These are phyloP conservation scores for Termitomyces sp. DNA, from an alignment of 768 basidiomycete genomes.

Conservation along the genomic window DNA sequence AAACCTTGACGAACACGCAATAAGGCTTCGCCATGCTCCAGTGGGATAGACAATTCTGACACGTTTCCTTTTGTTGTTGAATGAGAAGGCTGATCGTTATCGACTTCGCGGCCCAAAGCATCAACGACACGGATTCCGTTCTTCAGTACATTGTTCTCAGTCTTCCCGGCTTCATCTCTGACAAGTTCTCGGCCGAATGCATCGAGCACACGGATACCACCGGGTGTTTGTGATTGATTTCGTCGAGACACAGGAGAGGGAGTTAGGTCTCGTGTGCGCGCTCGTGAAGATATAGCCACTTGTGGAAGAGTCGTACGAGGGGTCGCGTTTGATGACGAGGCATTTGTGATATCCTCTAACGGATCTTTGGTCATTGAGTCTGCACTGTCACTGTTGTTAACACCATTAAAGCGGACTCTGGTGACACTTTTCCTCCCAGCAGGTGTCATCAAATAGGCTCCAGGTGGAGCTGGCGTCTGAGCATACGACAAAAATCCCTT, in stretches of 20 bases:
- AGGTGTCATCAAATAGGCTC: conserved; percentile 63
- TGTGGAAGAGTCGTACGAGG: not conserved
- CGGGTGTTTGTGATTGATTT: conserved; percentile 39
- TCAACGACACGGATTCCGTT: conserved; percentile 58
- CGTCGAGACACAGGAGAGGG: conserved; percentile 14
- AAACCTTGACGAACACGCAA: conserved; percentile 54
- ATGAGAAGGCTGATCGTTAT: conserved; percentile 22
- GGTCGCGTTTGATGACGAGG: not conserved
- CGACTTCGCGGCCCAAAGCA: conserved; percentile 60
- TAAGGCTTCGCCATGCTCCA: conserved; percentile 48
- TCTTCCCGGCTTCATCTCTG: conserved; percentile 5
- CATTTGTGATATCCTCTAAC: conserved; percentile 5
- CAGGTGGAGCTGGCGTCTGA: conserved; percentile 65
- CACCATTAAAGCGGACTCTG: conserved; percentile 70
- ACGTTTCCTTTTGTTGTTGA: not conserved
- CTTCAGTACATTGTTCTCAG: conserved; percentile 19
- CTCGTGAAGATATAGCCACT: not conserved
- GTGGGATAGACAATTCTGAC: conserved; percentile 17
- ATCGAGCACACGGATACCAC: conserved; percentile 62
- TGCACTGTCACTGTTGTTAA: not conserved
- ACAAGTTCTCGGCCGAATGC: conserved; percentile 53
- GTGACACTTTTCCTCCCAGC: conserved; percentile 50
- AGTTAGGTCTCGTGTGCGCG: conserved; percentile 15
- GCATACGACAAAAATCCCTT: conserved; percentile 39
- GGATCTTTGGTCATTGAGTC: conserved; percentile 8